Conservation (phyloP, 2,329 filamentous ascomycete species). For the Trichoderma atroviride region DNA sequence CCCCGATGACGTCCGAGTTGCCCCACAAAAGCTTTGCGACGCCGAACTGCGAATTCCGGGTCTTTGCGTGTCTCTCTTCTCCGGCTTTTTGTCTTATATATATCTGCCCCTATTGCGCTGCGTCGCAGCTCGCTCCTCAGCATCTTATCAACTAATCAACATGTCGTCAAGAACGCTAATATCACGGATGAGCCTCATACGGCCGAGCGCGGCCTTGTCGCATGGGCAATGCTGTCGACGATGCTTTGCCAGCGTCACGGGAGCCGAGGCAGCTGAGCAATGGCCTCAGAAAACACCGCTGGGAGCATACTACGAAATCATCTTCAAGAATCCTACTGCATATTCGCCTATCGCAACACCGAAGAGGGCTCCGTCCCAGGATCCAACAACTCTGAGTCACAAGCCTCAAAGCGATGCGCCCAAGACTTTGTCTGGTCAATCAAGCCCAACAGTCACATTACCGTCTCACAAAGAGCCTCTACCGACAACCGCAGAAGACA, state of each 20-base stretch:
- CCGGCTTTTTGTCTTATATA: neutral
- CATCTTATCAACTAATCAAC: neutral
- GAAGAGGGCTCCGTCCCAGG: conserved; percentile 38
- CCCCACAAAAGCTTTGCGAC: conserved; percentile 19
- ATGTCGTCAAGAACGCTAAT: conserved; percentile 41
- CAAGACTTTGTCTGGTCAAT: conserved; percentile 19
- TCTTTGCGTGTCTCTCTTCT: neutral
- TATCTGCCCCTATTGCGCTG: neutral
- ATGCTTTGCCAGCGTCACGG: conserved; percentile 36
- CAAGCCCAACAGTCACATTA: conserved; percentile 16
- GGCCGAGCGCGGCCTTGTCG: conserved; percentile 29
- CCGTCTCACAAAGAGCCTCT: conserved; percentile 27
- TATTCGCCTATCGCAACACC: conserved; percentile 46
- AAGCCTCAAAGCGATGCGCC: conserved; percentile 16
- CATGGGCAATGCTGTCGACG: conserved; percentile 30
- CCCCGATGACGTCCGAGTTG: conserved; percentile 40
- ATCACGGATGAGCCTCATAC: conserved; percentile 38
- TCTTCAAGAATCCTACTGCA: conserved; percentile 52
- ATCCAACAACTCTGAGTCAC: neutral
- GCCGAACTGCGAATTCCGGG: conserved; percentile 22
- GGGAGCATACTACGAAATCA: conserved; percentile 61
- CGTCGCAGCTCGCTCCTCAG: neutral
- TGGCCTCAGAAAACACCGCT: conserved; percentile 51
- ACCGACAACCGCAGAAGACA: conserved; percentile 53
- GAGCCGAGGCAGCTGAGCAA: conserved; percentile 31